Evolutionary conservation across 2,329 filamentous ascomycete species (phyloP).

Genomic region (Trichoderma citrinoviride): DNA sequence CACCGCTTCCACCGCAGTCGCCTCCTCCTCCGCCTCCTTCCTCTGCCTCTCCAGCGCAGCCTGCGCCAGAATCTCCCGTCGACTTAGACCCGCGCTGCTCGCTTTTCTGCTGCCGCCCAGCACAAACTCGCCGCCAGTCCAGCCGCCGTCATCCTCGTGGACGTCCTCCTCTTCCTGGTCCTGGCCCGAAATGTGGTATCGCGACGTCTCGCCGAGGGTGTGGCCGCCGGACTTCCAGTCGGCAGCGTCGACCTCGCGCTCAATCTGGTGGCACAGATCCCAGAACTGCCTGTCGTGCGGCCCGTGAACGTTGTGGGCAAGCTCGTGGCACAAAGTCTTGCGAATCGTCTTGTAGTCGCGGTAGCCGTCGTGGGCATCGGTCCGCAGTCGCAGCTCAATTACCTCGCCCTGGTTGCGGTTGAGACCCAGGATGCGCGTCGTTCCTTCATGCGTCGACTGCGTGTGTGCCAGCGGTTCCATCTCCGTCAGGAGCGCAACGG

Average conservation of each 20-base stretch:
- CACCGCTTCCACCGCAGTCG: conserved; percentile 32
- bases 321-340: conserved; percentile 89
- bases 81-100: conserved; percentile 51
- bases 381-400: conserved; percentile 86
- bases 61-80: conserved; percentile 71
- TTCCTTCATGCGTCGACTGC: conserved; percentile 63
- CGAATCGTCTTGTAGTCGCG: conserved; percentile 89
- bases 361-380: conserved; percentile 91
- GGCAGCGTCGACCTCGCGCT: conserved; percentile 75
- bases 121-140: conserved; percentile 77
- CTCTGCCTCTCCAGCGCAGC: conserved; percentile 39
- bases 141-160: conserved; percentile 67
- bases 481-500: conserved; percentile 82
- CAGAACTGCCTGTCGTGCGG: conserved; percentile 87
- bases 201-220: conserved; percentile 62
- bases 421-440: conserved; percentile 75
- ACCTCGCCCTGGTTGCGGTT: conserved; percentile 87
- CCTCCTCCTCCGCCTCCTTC: conserved; percentile 35
- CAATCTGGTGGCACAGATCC: conserved; percentile 82
- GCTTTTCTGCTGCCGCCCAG: conserved; percentile 54
- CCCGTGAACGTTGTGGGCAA: conserved; percentile 86
- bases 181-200: conserved; percentile 52
- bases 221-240: conserved; percentile 75
- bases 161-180: conserved; percentile 48
- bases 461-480: conserved; percentile 91